Conservation (phyloP, 352 stramenopile species). For the Phytophthora syringae region DNA sequence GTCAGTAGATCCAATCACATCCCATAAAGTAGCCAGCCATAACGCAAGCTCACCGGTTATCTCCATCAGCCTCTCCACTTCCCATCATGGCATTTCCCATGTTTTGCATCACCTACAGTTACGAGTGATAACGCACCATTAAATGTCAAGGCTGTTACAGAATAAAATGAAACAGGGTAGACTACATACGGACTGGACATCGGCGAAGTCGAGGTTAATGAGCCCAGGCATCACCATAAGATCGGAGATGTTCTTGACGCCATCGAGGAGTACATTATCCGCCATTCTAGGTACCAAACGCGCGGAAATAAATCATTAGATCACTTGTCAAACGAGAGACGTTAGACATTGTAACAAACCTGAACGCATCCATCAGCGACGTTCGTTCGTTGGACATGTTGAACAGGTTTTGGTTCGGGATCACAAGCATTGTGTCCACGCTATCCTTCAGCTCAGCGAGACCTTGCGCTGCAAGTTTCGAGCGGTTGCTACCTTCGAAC, state of each 20-base stretch:
- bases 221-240: conserved; percentile 90
- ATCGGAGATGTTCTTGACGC: conserved; percentile 90
- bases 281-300: conserved; percentile 54
- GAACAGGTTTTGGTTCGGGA: conserved; percentile 91
- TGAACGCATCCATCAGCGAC: conserved; percentile 88
- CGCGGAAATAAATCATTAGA: background rate
- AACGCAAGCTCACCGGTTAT: conserved; percentile 67
- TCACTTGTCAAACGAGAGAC: background rate
- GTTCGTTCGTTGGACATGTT: conserved; percentile 90
- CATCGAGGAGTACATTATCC: conserved; percentile 86
- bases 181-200: conserved; percentile 81
- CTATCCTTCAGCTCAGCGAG: conserved; percentile 83
- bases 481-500: conserved; percentile 85
- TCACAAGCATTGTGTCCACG: conserved; percentile 90
- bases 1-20: conserved; percentile 7
- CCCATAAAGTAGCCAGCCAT: background rate
- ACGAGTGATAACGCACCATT: background rate
- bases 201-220: conserved; percentile 90
- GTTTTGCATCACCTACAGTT: conserved; percentile 78
- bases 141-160: background rate
- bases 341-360: conserved; percentile 37
- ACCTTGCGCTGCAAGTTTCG: conserved; percentile 80
- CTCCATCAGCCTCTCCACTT: conserved; percentile 91
- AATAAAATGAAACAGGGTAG: background rate
- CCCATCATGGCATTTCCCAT: conserved; percentile 92